Evolutionary conservation across 2,329 filamentous ascomycete species (phyloP).

Genomic region (Cercospora canescens): DNA sequence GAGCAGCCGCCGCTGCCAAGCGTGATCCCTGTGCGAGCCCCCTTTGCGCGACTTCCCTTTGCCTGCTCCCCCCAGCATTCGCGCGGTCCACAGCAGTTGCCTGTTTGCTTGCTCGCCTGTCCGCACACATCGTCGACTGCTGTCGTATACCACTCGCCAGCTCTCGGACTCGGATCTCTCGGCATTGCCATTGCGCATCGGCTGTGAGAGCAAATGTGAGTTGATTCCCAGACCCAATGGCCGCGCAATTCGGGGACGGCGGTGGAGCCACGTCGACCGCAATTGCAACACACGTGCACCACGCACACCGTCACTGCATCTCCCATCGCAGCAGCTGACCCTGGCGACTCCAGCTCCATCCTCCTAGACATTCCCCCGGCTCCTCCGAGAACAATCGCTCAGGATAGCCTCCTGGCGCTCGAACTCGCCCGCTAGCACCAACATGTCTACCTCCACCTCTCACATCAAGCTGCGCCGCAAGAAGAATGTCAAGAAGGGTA

Average conservation of each 20-base stretch:
- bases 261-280: constrained; percentile 13
- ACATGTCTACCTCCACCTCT: constrained; percentile 36
- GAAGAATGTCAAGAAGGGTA: constrained; percentile 99
- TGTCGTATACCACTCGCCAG: background rate
- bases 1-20: constrained; percentile 6
- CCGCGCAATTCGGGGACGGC: constrained; percentile 6
- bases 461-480: constrained; percentile 94
- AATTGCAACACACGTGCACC: background rate
- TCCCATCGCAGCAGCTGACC: background rate
- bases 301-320: background rate
- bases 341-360: background rate
- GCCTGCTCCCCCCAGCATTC: constrained; percentile 16
- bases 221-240: background rate
- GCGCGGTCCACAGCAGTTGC: constrained; percentile 16
- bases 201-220: constrained; percentile 15
- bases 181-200: background rate
- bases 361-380: background rate
- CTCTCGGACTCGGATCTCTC: background rate
- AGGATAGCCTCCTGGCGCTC: constrained; percentile 28
- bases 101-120: background rate
- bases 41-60: constrained; percentile 21
- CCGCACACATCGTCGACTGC: background rate
- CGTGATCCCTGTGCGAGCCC: constrained; percentile 17
- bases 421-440: constrained; percentile 20
- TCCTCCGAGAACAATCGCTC: constrained; percentile 16